Evolutionary conservation across 805 yeast species (phyloP).

Genomic region (Candida vaughaniae): DNA sequence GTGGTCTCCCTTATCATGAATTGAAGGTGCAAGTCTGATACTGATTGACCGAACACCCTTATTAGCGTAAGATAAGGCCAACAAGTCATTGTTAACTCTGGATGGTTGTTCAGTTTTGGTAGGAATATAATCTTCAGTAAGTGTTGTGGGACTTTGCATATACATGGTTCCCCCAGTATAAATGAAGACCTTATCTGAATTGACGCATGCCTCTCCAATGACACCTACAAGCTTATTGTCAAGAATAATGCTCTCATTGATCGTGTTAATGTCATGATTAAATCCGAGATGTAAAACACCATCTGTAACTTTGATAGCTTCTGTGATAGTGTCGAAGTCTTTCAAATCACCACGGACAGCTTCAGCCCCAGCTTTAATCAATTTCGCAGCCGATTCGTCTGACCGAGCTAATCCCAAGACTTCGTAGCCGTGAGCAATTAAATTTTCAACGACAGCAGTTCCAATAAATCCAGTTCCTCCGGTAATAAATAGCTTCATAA

Average conservation of each 20-base stretch:
- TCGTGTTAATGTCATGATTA: constrained; percentile 25
- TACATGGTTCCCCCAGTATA: background rate
- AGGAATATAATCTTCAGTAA: background rate
- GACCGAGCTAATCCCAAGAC: constrained; percentile 33
- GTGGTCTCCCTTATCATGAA: constrained; percentile 30
- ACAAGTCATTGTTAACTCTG: background rate
- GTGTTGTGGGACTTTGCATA: background rate
- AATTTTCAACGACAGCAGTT: constrained; percentile 16
- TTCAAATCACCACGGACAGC: constrained; percentile 26
- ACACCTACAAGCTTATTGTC: constrained; percentile 27
- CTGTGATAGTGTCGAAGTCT: constrained; percentile 22
- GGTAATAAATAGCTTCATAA: constrained; percentile 30
- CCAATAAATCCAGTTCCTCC: constrained; percentile 40
- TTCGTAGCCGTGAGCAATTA: constrained; percentile 20
- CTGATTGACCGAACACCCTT: constrained; percentile 23
- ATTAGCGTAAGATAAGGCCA: constrained; percentile 10
- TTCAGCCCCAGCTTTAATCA: constrained; percentile 11
- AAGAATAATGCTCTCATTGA: constrained; percentile 12
- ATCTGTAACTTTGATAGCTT: constrained; percentile 27
- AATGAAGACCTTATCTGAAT: constrained; percentile 26
- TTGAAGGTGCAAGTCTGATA: constrained; percentile 31
- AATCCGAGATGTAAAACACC: constrained; percentile 38
- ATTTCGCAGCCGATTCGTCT: constrained; percentile 20
- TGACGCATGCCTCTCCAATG: constrained; percentile 24
- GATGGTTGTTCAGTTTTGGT: background rate